Base-by-base conservation (phyloP, 306 rosid species). In the Ormosia emarginata region DNA sequence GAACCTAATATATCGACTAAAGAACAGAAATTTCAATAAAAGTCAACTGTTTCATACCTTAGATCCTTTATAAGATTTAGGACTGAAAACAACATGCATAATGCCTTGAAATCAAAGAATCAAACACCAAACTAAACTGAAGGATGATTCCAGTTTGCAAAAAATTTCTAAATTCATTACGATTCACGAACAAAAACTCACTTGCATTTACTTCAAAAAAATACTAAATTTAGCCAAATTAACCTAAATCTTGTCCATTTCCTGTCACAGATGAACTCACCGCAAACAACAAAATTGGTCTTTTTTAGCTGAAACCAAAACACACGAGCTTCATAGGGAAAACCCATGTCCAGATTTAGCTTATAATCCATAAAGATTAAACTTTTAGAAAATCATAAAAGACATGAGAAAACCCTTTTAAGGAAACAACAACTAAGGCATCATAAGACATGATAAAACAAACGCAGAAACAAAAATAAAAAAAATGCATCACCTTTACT, bases 1-100 rank as follows among this genome's bases (percentile, higher is more conserved):
- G 34, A 81, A 73, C 29, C 71, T 33, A 67, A 2, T 34, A 40
- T 32, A 41, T 43, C 43, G 65, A 74, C 39, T 49, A 41, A 43
- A 59, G 15, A 65, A 11, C 63, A 66, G 47, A 74, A 79, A 83
- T 50, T 53, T 83, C 79, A 83, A 44, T 9, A 80, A 39, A 84
- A 83, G 84, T 87, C 86, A 73, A 83, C 64, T 33, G 29, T 29
- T 76, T 56, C 61, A 13, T 1, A 79, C 30, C 32, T 44, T 36
- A 41, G 34, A 77, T 65, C 74, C 62, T 56, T 17, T 17, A 24
- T n/a, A 49, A 67, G 14, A 40, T 49, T 47, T 2, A 37, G 56
- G 40, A 24, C 3, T 17, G 46, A 46, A 79, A 73, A 56, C 67
- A 75, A 33, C 34, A 56, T 18, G 59, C 4, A 62, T 5, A 62